These are phyloP conservation scores for Rhodocollybia butyracea DNA, from an alignment of 768 basidiomycete species.

Conservation along the genomic window DNA sequence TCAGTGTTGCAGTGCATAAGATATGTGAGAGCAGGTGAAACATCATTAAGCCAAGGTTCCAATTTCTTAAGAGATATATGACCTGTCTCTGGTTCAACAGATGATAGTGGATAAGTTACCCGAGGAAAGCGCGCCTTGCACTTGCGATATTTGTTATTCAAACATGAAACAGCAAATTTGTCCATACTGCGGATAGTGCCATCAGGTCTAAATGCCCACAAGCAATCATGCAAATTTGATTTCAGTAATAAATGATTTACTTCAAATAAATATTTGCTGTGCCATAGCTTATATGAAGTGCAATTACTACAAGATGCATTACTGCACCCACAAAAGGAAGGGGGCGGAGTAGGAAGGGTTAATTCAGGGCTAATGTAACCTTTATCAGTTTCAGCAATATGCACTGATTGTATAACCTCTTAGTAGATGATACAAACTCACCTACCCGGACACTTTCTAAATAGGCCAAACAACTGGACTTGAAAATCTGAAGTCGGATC, in stretches of 20 bases:
- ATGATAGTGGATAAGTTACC: conserved; percentile 5
- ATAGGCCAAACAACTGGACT: conserved; percentile 21
- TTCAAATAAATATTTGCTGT: conserved; percentile 3
- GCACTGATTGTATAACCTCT: conserved; percentile 13
- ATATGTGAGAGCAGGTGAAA: not conserved
- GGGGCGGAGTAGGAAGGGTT: conserved; percentile 21
- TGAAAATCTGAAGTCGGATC: conserved; percentile 21
- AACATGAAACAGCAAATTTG: not conserved
- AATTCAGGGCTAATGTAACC: conserved; percentile 19
- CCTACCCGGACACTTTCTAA: conserved; percentile 27
- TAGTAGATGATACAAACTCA: conserved; percentile 25
- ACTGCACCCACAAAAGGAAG: not conserved
- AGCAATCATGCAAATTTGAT: conserved; percentile 18
- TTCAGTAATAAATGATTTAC: conserved; percentile 17
- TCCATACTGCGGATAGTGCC: not conserved
- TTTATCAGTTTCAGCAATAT: not conserved
- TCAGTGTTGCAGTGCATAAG: conserved; percentile 17
- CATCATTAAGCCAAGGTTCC: conserved; percentile 17
- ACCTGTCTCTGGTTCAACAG: conserved; percentile 15
- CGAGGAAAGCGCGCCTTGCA: conserved; percentile 25
- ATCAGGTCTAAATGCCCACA: not conserved
- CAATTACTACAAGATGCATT: conserved; percentile 9
- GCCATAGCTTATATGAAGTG: conserved; percentile 8
- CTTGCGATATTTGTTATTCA: conserved; percentile 3
- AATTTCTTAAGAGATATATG: conserved; percentile 16